phyloP scores from a whole-genome alignment of 2,329 filamentous ascomycete species.

The Aotearoamyces nothofagi region DNA sequence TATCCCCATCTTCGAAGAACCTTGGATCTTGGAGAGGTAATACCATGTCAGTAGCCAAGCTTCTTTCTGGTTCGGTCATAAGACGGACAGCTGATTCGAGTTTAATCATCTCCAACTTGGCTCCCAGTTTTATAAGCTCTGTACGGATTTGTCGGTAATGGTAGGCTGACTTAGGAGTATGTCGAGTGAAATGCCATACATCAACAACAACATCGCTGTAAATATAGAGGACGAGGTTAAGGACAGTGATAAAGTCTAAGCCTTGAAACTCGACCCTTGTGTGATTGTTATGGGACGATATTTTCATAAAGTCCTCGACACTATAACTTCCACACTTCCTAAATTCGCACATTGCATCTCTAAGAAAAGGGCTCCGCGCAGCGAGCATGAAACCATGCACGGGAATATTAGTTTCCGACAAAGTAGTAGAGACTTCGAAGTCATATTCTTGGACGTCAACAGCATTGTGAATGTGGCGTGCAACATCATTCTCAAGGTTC shows the following conservation, averaged over 20 bases:
- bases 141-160: conserved; percentile 66
- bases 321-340: conserved; percentile 36
- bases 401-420: conserved; percentile 59
- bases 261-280: conserved; percentile 49
- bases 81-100: conserved; percentile 66
- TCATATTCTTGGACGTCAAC: conserved; percentile 23
- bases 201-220: conserved; percentile 73
- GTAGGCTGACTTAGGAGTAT: conserved; percentile 45
- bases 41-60: conserved; percentile 55
- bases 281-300: conserved; percentile 34
- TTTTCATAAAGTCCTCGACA: conserved; percentile 42
- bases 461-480: conserved; percentile 29
- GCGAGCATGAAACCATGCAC: conserved; percentile 70
- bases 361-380: conserved; percentile 56
- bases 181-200: conserved; percentile 67
- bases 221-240: conserved; percentile 66
- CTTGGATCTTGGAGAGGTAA: conserved; percentile 49
- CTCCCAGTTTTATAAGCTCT: conserved; percentile 79
- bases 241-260: conserved; percentile 61
- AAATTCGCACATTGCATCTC: conserved; percentile 43
- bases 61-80: conserved; percentile 49
- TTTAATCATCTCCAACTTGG: conserved; percentile 50
- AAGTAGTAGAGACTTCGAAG: conserved; percentile 34
- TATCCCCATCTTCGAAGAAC: conserved; percentile 70
- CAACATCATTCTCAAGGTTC: conserved; percentile 51